Conservation (phyloP, 306 rosid species). For the Inga laurina region DNA sequence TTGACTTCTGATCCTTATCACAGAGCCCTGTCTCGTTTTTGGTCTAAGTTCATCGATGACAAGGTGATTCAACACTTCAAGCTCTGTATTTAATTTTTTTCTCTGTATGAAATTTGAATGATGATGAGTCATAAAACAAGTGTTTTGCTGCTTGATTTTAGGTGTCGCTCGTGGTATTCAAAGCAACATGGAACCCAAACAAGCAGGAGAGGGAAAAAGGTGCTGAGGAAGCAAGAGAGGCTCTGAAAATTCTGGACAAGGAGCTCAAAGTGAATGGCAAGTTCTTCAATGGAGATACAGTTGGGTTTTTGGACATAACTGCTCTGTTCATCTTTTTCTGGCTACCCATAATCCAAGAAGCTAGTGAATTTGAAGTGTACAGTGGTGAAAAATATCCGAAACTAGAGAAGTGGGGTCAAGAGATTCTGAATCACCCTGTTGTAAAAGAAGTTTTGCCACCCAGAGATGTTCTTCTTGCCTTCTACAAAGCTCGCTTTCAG, state of each 20-base stretch:
- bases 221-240: constrained; percentile 33
- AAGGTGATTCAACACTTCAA: constrained; percentile 22
- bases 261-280: constrained; percentile 39
- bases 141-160: background rate
- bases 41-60: constrained; percentile 44
- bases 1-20: constrained; percentile 44
- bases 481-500: too few relatives aligned
- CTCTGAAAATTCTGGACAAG: constrained; percentile 37
- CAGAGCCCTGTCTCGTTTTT: constrained; percentile 41
- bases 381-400: constrained; percentile 36
- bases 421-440: constrained; percentile 1
- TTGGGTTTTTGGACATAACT: constrained; percentile 13
- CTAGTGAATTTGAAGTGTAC: constrained; percentile 23
- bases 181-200: background rate
- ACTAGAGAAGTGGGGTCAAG: constrained; percentile 37
- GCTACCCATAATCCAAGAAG: too few relatives aligned
- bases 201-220: constrained; percentile 39
- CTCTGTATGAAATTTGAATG: background rate
- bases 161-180: constrained; percentile 8
- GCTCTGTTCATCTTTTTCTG: too few relatives aligned
- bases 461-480: background rate
- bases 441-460: constrained; percentile 38
- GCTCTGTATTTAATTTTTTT: background rate
- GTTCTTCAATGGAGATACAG: constrained; percentile 43
- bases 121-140: background rate